These are phyloP conservation scores for Bipolaris sorokiniana DNA, from an alignment of 2,329 filamentous ascomycete genomes.

Conservation along the genomic window DNA sequence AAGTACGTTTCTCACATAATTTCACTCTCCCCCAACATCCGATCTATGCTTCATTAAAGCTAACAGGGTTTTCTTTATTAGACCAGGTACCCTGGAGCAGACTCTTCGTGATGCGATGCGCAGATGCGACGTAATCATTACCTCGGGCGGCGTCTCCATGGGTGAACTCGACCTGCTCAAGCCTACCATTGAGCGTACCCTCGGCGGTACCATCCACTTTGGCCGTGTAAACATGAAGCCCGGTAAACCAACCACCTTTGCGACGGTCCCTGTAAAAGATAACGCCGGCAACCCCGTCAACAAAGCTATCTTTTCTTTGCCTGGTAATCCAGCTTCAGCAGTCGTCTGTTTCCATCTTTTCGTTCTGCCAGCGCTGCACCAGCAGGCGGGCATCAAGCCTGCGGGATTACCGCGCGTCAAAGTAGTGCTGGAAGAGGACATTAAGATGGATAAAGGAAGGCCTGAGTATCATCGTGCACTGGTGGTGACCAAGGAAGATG, in stretches of 20 bases:
- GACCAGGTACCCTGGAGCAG: slow-evolving; percentile 74
- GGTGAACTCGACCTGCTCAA: slow-evolving; percentile 96
- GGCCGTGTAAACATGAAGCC: slow-evolving; percentile 98
- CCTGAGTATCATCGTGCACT: slow-evolving; percentile 91
- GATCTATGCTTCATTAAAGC: not conserved
- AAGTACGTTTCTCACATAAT: slow-evolving; percentile 50
- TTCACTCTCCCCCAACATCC: not conserved
- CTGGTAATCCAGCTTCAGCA: slow-evolving; percentile 92
- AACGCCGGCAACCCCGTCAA: slow-evolving; percentile 60
- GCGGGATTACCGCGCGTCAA: slow-evolving; percentile 74
- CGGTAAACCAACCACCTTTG: slow-evolving; percentile 96
- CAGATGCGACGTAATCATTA: slow-evolving; percentile 81
- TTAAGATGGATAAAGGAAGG: slow-evolving; percentile 74
- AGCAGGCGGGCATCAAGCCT: slow-evolving; percentile 71
- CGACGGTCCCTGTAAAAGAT: slow-evolving; percentile 74
- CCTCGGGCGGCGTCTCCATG: slow-evolving; percentile 95
- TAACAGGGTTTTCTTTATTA: slow-evolving; percentile 35
- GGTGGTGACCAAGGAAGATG: slow-evolving; percentile 68
- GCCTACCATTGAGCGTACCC: slow-evolving; percentile 86
- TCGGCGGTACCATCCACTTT: slow-evolving; percentile 94
- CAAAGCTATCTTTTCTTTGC: slow-evolving; percentile 85
- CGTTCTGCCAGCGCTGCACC: slow-evolving; percentile 84
- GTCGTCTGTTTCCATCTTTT: slow-evolving; percentile 94
- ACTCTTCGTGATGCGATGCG: slow-evolving; percentile 77
- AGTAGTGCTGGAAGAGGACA: slow-evolving; percentile 73